These are phyloP conservation scores for Blastobotrys chiropterorum DNA, from an alignment of 805 yeast genomes.

Conservation along the genomic window DNA sequence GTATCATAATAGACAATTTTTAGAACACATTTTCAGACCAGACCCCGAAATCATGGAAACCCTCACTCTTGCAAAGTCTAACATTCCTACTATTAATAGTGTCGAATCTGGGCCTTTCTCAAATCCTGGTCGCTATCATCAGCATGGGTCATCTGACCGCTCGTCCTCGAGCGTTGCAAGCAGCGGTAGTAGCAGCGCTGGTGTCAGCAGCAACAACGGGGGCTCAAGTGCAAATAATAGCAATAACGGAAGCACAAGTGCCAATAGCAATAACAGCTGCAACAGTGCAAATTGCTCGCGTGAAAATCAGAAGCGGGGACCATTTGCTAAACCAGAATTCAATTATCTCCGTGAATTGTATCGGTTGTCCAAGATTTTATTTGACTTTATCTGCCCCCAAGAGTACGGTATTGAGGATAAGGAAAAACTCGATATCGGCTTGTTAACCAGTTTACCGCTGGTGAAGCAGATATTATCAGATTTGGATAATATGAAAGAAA, in stretches of 20 bases:
- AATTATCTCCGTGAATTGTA: constrained; percentile 82
- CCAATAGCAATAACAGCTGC: background rate
- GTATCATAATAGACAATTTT: constrained; percentile 83
- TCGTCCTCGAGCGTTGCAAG: background rate
- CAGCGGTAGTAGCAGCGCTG: background rate
- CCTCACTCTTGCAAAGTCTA: constrained; percentile 19
- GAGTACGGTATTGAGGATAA: constrained; percentile 95
- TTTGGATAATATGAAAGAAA: constrained; percentile 68
- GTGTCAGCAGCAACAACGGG: background rate
- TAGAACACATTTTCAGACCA: constrained; percentile 76
- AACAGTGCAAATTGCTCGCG: background rate
- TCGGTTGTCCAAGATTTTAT: constrained; percentile 82
- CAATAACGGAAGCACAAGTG: background rate
- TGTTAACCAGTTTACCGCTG: constrained; percentile 87
- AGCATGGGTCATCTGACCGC: constrained; percentile 31
- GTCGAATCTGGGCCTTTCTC: background rate
- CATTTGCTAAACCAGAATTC: constrained; percentile 75
- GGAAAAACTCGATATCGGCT: constrained; percentile 93
- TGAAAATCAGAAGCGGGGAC: constrained; percentile 28
- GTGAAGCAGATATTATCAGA: constrained; percentile 82
- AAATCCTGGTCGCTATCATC: background rate
- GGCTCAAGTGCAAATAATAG: background rate
- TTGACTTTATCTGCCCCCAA: constrained; percentile 97
- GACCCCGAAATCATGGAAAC: constrained; percentile 33
- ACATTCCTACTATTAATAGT: constrained; percentile 18